These are phyloP conservation scores for Didymella pinodella DNA, from an alignment of 2,329 filamentous ascomycete genomes.

Conservation along the genomic window DNA sequence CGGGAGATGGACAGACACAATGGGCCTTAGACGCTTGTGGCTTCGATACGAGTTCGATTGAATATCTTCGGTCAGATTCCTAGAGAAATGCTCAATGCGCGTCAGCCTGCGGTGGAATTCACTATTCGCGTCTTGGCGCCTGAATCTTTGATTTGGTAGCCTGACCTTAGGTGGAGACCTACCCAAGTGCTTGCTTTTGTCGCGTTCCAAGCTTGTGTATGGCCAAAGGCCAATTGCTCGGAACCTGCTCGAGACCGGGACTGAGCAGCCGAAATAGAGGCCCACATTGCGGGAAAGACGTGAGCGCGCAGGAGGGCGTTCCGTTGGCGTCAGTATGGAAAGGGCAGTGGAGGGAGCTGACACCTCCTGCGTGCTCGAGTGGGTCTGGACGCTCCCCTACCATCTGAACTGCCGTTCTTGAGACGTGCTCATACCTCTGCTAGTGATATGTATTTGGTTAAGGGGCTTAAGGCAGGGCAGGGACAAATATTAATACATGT, in stretches of 20 bases:
- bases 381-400: slow-evolving; percentile 16
- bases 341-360: slow-evolving; percentile 16
- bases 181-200: slow-evolving; percentile 10
- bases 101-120: slow-evolving; percentile 10
- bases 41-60: slow-evolving; percentile 12
- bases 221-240: background rate
- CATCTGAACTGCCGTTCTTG: slow-evolving; percentile 12
- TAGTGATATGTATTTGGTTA: slow-evolving; percentile 17
- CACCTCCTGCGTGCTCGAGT: slow-evolving; percentile 15
- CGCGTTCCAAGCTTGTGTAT: slow-evolving; percentile 6
- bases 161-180: background rate
- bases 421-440: slow-evolving; percentile 14
- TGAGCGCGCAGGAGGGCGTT: slow-evolving; percentile 13
- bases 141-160: slow-evolving; percentile 1
- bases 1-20: slow-evolving; percentile 18
- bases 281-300: slow-evolving; percentile 7
- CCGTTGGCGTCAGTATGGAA: slow-evolving; percentile 11
- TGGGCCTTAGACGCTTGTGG: slow-evolving; percentile 9
- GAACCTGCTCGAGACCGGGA: slow-evolving; percentile 1
- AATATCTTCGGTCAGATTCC: background rate
- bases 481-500: slow-evolving; percentile 15
- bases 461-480: slow-evolving; percentile 14
- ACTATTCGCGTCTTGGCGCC: slow-evolving; percentile 1
- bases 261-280: slow-evolving; percentile 11
- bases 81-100: slow-evolving; percentile 2